Evolutionary conservation across 345 rosid genomes (phyloP).

Genomic region (Firmiana major): DNA sequence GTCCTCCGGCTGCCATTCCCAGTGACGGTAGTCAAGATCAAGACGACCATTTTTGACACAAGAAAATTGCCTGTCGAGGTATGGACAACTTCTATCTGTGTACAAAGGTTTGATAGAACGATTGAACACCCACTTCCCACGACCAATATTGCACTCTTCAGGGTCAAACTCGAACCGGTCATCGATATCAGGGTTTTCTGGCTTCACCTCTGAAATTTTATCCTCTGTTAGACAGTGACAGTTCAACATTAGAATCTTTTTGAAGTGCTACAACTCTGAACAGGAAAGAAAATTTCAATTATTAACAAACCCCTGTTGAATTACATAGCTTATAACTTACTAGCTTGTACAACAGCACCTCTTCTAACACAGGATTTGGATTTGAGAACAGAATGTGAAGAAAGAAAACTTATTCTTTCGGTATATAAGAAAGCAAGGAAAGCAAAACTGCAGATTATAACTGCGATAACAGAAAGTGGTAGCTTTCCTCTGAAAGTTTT

Average conservation of each 20-base stretch:
- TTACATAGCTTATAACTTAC: constrained; percentile 34
- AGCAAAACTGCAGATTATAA: constrained; percentile 46
- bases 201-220: constrained; percentile 25
- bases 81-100: constrained; percentile 75
- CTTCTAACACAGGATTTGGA: constrained; percentile 49
- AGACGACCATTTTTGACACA: constrained; percentile 65
- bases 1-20: constrained; percentile 98
- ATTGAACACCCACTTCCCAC: constrained; percentile 82
- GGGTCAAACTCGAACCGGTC: constrained; percentile 87
- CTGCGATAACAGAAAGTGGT: constrained; percentile 45
- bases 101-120: constrained; percentile 59
- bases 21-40: constrained; percentile 65
- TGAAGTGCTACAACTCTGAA: neutral
- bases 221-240: constrained; percentile 29
- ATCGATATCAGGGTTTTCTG: constrained; percentile 42
- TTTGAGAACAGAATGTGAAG: constrained; percentile 43
- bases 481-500: constrained; percentile 53
- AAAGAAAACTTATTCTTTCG: constrained; percentile 42
- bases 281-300: neutral
- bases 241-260: neutral
- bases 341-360: constrained; percentile 35
- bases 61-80: constrained; percentile 70
- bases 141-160: constrained; percentile 70
- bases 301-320: neutral
- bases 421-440: constrained; percentile 63